Evolutionary conservation across 75 land plant species (phyloP).

Genomic region (Sequoia sempervirens): DNA sequence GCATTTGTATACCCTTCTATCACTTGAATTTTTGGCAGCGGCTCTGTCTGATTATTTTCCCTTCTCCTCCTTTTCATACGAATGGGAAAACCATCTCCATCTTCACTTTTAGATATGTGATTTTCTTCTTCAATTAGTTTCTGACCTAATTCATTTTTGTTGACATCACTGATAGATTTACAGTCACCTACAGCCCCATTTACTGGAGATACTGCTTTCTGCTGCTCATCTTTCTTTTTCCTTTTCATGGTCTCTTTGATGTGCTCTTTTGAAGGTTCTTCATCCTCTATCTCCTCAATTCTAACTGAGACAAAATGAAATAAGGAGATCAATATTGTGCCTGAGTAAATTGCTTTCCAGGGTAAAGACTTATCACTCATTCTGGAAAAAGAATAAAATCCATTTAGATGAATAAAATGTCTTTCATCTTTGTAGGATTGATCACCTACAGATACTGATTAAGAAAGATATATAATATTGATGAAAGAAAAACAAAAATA

Average conservation of each 20-base stretch:
- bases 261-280: slow-evolving; percentile 27
- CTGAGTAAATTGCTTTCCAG: not conserved
- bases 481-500: not conserved
- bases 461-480: not conserved
- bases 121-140: not conserved
- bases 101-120: slow-evolving; percentile 61
- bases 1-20: slow-evolving; percentile 20
- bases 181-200: not conserved
- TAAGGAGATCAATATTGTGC: not conserved
- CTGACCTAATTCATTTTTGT: not conserved
- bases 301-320: slow-evolving; percentile 34
- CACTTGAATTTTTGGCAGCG: slow-evolving; percentile 13
- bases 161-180: not conserved
- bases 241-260: not conserved
- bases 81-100: slow-evolving; percentile 91
- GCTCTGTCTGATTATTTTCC: slow-evolving; percentile 10
- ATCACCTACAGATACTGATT: not conserved
- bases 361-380: not conserved
- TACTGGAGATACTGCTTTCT: not conserved
- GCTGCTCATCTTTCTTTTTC: not conserved
- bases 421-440: not conserved
- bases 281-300: slow-evolving; percentile 83
- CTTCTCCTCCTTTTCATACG: slow-evolving; percentile 14
- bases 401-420: not conserved
- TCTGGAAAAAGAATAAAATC: not conserved